Evolutionary conservation across 495 filamentous ascomycete species (phyloP), one percentile per base, ranked within the genome.

Genomic region (Emericellopsis terricola): DNA sequence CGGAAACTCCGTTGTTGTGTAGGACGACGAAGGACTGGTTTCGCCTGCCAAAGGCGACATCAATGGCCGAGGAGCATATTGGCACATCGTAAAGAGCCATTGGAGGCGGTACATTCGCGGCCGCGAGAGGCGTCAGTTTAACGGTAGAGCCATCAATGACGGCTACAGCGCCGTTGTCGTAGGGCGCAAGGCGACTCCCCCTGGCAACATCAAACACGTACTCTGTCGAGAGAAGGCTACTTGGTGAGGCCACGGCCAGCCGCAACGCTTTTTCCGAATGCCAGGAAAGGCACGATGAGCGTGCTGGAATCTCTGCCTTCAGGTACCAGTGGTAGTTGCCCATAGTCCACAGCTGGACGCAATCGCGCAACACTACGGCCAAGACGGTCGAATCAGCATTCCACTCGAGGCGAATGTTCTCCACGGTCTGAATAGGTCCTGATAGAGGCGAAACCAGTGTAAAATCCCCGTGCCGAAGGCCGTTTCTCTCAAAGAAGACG

Each of bases 301-400:
- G 9, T 17, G 66, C 55, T 3, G 53, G 55, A 10, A 86, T 61
- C 47, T 97, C 89, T 55, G 94, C 87, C 55, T 96, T 97, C n/a
- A 96, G 59, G 48, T 96, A 96, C 65, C 85, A 96, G 46, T 97
- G 81, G 46, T 97, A 97, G 49, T 97, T 97, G 7, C 85, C 80
- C 62, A 78, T 89, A 2, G 81, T 91, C 86, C 89, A 97, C n/a
- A 96, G 58, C 44, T 97, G 89, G 11, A 87, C 58, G 27, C 76
- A 65, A 41, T 92, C 73, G 28, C 59, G 57, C 46, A 85, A 71
- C 15, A 65, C 65, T 8, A 94, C 76, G 3, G 89, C 89, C 15
- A 97, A 66, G 10, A 93, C 81, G 3, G 78, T 81, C 0, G 89
- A 96, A 45, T 96, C 87, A 11, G 72, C 55, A 41, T 94, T 96